Evolutionary conservation across 2,329 filamentous ascomycete genomes (phyloP).

Genomic region (Fusarium sp.): DNA sequence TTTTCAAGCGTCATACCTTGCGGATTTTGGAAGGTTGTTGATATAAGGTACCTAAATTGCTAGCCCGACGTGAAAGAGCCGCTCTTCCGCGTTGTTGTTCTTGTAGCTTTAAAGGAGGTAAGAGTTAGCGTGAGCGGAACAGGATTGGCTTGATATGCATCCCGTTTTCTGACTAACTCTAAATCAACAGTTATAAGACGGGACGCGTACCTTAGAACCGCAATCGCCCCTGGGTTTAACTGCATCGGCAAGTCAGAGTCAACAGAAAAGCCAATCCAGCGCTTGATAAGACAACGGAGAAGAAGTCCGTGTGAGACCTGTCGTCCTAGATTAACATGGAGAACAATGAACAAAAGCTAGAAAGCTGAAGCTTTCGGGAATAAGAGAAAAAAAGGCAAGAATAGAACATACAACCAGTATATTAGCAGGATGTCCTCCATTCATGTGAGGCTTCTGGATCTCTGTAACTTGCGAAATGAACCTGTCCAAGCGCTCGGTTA

Average conservation of each 20-base stretch:
- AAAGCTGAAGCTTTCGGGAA: background rate
- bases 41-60: conserved; percentile 25
- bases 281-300: conserved; percentile 62
- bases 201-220: conserved; percentile 49
- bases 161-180: background rate
- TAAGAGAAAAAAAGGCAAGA: background rate
- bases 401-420: conserved; percentile 49
- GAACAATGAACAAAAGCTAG: background rate
- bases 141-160: background rate
- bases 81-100: conserved; percentile 57
- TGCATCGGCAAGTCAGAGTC: conserved; percentile 60
- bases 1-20: too few species aligned
- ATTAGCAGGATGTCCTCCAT: conserved; percentile 57
- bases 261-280: conserved; percentile 61
- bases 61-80: conserved; percentile 60
- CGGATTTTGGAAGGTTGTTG: too few species aligned
- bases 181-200: background rate
- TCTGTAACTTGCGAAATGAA: conserved; percentile 59
- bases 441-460: conserved; percentile 58
- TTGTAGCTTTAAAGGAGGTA: conserved; percentile 50
- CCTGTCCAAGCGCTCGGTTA: conserved; percentile 58
- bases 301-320: conserved; percentile 61
- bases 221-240: conserved; percentile 61
- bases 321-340: background rate
- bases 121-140: background rate